Percentiles rank a stretch among this genome's conserved stretches.
These are phyloP conservation scores for Glycyrrhiza uralensis DNA, from an alignment of 306 rosid species.

Conservation along the genomic window DNA sequence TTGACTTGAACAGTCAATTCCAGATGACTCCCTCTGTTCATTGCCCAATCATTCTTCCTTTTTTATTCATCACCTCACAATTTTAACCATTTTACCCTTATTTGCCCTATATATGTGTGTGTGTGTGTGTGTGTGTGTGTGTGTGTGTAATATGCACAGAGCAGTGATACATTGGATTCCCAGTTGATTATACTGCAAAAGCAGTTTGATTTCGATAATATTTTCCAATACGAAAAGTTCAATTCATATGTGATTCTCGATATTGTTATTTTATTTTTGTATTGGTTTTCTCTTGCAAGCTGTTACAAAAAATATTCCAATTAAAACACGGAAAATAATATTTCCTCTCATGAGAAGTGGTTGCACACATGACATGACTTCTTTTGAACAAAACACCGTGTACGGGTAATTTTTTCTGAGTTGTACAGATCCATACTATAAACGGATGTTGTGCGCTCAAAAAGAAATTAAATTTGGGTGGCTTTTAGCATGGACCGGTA, in stretches of 20 bases:
- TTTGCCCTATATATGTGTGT: background rate
- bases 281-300: background rate
- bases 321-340: no score
- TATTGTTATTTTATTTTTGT: background rate
- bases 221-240: no score
- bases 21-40: slow-evolving; percentile 33
- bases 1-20: slow-evolving; percentile 56
- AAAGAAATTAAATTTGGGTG: background rate
- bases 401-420: background rate
- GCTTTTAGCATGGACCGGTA: no score
- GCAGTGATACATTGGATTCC: slow-evolving; percentile 22
- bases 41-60: slow-evolving; percentile 30
- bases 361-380: background rate
- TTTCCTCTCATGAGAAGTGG: background rate
- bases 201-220: no score
- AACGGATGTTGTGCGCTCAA: background rate
- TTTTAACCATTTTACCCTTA: slow-evolving; percentile 26
- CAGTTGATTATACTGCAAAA: background rate
- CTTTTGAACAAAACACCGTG: background rate
- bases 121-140: no score
- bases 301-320: background rate
- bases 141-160: no score
- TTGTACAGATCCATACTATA: background rate
- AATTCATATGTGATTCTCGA: no score
- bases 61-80: background rate